Conservation (phyloP, 2,329 filamentous ascomycete genomes). For the Fusarium coicis region DNA sequence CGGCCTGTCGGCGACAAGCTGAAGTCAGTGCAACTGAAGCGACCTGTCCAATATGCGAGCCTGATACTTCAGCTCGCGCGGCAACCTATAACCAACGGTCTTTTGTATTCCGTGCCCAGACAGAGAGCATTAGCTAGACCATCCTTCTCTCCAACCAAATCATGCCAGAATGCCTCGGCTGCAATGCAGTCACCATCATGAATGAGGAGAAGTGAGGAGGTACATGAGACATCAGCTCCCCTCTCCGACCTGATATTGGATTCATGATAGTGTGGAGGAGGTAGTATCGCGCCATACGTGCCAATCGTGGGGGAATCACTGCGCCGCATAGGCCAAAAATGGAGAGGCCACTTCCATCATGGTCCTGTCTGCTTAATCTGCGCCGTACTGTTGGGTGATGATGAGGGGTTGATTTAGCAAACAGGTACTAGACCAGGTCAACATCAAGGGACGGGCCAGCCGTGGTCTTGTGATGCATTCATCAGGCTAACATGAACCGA, state of each 20-base stretch:
- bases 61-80: neutral
- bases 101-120: neutral
- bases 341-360: constrained; percentile 1
- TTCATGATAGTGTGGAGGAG: constrained; percentile 23
- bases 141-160: constrained; percentile 3
- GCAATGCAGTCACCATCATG: constrained; percentile 13
- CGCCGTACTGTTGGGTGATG: neutral
- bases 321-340: constrained; percentile 11
- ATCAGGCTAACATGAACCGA: constrained; percentile 29
- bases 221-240: constrained; percentile 33
- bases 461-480: constrained; percentile 43
- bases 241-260: constrained; percentile 20
- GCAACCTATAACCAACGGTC: neutral
- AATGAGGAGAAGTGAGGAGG: neutral
- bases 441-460: constrained; percentile 36
- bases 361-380: neutral
- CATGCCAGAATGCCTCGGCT: constrained; percentile 10
- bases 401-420: constrained; percentile 41
- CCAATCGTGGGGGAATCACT: constrained; percentile 42
- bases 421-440: constrained; percentile 14
- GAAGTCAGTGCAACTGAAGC: constrained; percentile 6
- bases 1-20: constrained; percentile 5
- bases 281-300: constrained; percentile 40
- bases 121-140: constrained; percentile 1
- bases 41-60: neutral